Base-by-base conservation (phyloP, 2,329 filamentous ascomycete genomes). In the Taxawa tesnikishii region DNA sequence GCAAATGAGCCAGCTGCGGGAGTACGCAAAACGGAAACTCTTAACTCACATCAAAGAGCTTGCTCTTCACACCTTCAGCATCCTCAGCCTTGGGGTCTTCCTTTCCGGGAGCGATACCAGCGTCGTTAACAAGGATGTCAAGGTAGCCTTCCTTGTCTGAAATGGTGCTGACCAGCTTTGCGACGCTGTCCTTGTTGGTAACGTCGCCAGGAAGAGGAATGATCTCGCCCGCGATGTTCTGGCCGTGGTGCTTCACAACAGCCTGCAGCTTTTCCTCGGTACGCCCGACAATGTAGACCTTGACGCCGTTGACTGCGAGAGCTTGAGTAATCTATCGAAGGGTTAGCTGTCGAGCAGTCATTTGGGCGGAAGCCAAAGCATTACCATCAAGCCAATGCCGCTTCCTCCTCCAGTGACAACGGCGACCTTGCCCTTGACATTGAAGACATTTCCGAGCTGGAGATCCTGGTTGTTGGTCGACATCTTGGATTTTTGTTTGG, bases 211-310 rank as follows among this genome's bases (percentile, higher is more conserved):
- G 49, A 18, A 67, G 46, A 0, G 62, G 59, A 26, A 65, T 61
- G 40, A 66, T 65, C 32, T 62, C 43, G 26, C 62, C 62, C 6
- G 54, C 33, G 31, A 63, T 61, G 29, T 53, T 51, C 39, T 65
- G 55, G 29, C 55, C 53, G 41, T 63, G 57, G 8, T 48, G 53
- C 38, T 62, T 50, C 6, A 49, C 59, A 4, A 65, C 62, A 9
- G 48, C 54, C 13, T 64, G 55, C 7, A 66, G 56, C 50, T 65
- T 65, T 36, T 65, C 62, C 34, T 58, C 45, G 5, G 59, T 63
- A 16, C 62, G 55, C 24, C 63, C 62, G 11, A 58, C 53, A 37
- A 66, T 63, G 45, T 67, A 66, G 17, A 65, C 61, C 43, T 65
- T 65, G 15, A 49, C 50, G 3, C 50, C 49, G 36, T 52, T 53